These are phyloP conservation scores for Candida mattraensis DNA, from an alignment of 805 yeast genomes.

Conservation along the genomic window DNA sequence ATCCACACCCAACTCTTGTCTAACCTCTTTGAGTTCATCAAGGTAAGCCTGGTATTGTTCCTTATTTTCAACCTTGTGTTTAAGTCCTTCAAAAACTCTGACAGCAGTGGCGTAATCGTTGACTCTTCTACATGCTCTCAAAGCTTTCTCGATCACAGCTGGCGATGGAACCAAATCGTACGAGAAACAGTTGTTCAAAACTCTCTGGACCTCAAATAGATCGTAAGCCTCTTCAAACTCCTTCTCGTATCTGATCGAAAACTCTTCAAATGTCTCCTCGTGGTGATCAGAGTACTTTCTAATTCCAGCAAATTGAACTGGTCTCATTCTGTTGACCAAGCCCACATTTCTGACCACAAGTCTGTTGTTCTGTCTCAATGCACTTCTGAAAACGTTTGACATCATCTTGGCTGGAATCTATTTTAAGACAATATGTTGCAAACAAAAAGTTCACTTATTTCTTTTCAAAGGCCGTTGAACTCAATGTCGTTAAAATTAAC, in stretches of 20 bases:
- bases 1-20: slow-evolving; percentile 90
- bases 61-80: slow-evolving; percentile 92
- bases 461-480: too few species aligned
- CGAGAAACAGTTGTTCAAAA: slow-evolving; percentile 95
- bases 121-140: slow-evolving; percentile 98
- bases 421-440: too few species aligned
- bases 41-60: slow-evolving; percentile 95
- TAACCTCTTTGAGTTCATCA: slow-evolving; percentile 87
- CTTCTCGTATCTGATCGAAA: slow-evolving; percentile 85
- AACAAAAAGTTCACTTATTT: too few species aligned
- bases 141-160: slow-evolving; percentile 89
- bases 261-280: slow-evolving; percentile 94
- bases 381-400: slow-evolving; percentile 35
- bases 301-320: slow-evolving; percentile 23
- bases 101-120: slow-evolving; percentile 98
- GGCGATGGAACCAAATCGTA: slow-evolving; percentile 99
- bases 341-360: slow-evolving; percentile 24
- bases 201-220: slow-evolving; percentile 86
- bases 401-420: slow-evolving; percentile 30
- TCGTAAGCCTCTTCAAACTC: slow-evolving; percentile 95
- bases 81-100: slow-evolving; percentile 96
- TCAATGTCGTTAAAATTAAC: slow-evolving; percentile 25
- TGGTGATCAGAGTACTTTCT: slow-evolving; percentile 79
- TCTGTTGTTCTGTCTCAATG: slow-evolving; percentile 35
- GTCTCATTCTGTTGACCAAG: slow-evolving; percentile 19